These are phyloP conservation scores for Dictyostelium citrinum DNA, from an alignment of 78 protist genomes.

Conservation along the genomic window DNA sequence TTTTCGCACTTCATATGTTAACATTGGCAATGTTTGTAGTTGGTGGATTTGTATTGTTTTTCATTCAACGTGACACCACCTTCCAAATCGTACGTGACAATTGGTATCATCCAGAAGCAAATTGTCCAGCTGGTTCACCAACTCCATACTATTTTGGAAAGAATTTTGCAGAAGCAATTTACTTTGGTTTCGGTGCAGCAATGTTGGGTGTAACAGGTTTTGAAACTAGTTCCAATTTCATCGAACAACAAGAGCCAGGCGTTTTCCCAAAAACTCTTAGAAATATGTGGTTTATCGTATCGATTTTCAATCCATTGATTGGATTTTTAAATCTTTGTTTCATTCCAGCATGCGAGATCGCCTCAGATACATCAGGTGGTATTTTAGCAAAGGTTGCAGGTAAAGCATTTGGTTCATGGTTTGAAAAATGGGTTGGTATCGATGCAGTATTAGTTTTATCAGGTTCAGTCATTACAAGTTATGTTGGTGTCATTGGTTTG, in stretches of 20 bases:
- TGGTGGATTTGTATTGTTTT: constrained; percentile 22
- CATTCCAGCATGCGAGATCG: constrained; percentile 24
- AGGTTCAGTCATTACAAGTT: constrained; percentile 84
- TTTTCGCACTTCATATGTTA: constrained; percentile 82
- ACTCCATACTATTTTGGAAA: not conserved
- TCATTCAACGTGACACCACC: not conserved
- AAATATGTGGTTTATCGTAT: constrained; percentile 87
- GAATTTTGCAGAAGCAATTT: constrained; percentile 64
- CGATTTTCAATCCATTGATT: constrained; percentile 82
- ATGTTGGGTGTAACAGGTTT: constrained; percentile 93
- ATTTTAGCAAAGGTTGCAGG: constrained; percentile 34
- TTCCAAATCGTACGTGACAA: constrained; percentile 20
- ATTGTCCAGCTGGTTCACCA: not conserved
- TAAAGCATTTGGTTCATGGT: constrained; percentile 49
- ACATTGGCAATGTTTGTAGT: constrained; percentile 72
- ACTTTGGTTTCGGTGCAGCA: constrained; percentile 91
- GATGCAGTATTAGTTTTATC: constrained; percentile 87
- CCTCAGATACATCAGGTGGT: not conserved
- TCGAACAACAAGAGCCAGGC: constrained; percentile 91
- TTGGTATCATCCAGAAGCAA: not conserved
- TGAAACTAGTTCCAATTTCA: constrained; percentile 90
- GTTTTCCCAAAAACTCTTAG: constrained; percentile 88
- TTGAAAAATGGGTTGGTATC: constrained; percentile 65
- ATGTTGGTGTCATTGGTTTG: constrained; percentile 91
- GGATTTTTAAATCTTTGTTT: constrained; percentile 61